Evolutionary conservation across 2,329 filamentous ascomycete species (phyloP), one percentile per base, ranked within the genome.

Genomic region (Mycocentrospora acerina): DNA sequence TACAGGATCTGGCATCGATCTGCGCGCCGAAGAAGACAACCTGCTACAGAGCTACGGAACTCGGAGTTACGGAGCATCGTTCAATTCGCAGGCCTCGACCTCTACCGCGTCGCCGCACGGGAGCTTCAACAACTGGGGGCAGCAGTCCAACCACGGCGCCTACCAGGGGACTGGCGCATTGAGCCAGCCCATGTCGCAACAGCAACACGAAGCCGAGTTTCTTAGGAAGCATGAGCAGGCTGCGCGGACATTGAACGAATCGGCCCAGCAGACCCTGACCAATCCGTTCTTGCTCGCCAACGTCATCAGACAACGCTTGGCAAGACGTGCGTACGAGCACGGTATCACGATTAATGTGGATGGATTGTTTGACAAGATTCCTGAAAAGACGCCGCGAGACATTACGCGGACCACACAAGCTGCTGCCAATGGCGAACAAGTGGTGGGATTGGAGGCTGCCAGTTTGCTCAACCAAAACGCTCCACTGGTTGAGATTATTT

Each of bases 1-100:
- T 37, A 84, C 85, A 13, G 88, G 86, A 13, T 91, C 89, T 12
- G 90, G 89, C 33, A 89, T 96, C 48, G 88, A 95, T 71, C 70
- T 95, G 31, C 83, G 85, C 42, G 89, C 89, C 49, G 90, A 95
- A 66, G 88, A 94, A 59, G 87, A 90, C 54, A 87, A 82, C 51
- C 76, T 93, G 65, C 83, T 88, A 29, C 82, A 81, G 42, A 74
- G 82, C 40, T 85, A 82, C 59, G 78, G 80, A 29, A 70, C 68
- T 60, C 59, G 72, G 62, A 59, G 76, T 60, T 64, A 71, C 54
- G 53, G 67, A 42, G 68, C 73, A 37, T 75, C 75, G 7, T 75
- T 68, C 52, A 64, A 64, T 32, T 68, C 67, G 7, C 62, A 68
- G 37, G 48, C 56, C 26, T 66, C 64, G 4, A 45, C 36, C 7